These are phyloP conservation scores for Coemansia reversa DNA, from an alignment of 192 early-diverging fungal species.

Conservation along the genomic window DNA sequence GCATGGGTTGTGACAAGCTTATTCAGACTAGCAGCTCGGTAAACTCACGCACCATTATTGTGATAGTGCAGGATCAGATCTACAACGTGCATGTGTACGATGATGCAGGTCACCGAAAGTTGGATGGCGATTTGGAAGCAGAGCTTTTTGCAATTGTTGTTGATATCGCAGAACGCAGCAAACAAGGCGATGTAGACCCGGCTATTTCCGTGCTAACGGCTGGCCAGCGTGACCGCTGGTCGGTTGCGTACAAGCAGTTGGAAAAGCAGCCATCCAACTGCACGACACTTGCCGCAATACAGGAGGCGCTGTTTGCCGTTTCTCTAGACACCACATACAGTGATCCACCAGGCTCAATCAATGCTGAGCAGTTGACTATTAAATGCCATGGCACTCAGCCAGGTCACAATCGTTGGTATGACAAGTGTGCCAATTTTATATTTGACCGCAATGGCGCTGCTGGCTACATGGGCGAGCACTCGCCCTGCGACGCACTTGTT, in stretches of 20 bases:
- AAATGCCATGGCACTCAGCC: conserved; percentile 37
- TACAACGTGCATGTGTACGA: conserved; percentile 71
- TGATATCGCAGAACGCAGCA: conserved; percentile 45
- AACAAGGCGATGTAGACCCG: conserved; percentile 42
- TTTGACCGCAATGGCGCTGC: conserved; percentile 74
- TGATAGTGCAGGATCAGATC: conserved; percentile 76
- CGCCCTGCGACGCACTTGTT: conserved; percentile 82
- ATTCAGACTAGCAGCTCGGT: conserved; percentile 20
- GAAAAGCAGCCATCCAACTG: conserved; percentile 60
- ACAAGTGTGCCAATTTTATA: conserved; percentile 71
- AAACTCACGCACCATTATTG: conserved; percentile 57
- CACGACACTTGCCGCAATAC: conserved; percentile 61
- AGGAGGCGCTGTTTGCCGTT: conserved; percentile 73
- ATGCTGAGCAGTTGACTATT: conserved; percentile 23
- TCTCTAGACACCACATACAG: conserved; percentile 69
- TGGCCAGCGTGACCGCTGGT: conserved; percentile 83
- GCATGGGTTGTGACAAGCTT: conserved; percentile 69
- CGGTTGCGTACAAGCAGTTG: conserved; percentile 67
- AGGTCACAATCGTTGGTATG: conserved; percentile 91
- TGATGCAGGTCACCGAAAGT: conserved; percentile 52
- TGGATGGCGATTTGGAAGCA: conserved; percentile 69
- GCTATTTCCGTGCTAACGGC: conserved; percentile 70
- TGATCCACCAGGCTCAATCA: conserved; percentile 37
- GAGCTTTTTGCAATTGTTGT: conserved; percentile 62
- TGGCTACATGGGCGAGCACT: conserved; percentile 71